Evolutionary conservation across 345 rosid species (phyloP), one percentile per base, ranked within the genome.

Genomic region (Eucalyptus tenuipes): DNA sequence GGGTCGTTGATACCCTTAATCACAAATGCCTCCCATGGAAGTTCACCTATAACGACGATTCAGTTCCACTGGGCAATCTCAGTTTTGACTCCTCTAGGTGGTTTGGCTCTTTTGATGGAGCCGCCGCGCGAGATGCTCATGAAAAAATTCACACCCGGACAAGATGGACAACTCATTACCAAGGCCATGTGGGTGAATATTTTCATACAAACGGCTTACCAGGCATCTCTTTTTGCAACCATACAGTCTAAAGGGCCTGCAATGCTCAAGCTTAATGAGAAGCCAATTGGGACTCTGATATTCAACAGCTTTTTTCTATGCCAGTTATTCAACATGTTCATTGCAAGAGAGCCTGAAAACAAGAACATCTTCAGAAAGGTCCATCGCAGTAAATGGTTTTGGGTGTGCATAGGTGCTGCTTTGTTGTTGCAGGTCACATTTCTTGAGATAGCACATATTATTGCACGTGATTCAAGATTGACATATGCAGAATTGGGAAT

Each of bases 141-240:
- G 90, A n/a, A 88, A 24, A 91, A 90, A 59, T 22, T n/a, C 6
- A 53, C 90, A 2, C 87, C 37, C 2, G 91, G 89, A 5, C 27
- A 87, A 44, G 57, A 90, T 7, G 87, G 50, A 57, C 90, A 91
- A 80, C 88, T 91, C 10, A 88, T 91, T 87, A 90, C 90, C 90
- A 90, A 89, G 86, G 90, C 88, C 86, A 91, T 91, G 90, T 90
- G 92, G 92, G 87, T 90, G 85, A 90, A 90, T 90, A 61, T 91
- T 14, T 25, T 88, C 24, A 61, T 89, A 68, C 92, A 91, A 57
- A 64, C 91, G 22, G 85, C 90, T 6, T 91, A 87, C 64, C 92
- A 91, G 88, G 88, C 85, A 18, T 42, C 88, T 18, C 48, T 89
- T 53, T 89, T 89, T 7, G 29, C 90, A 88, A 89, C 49, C 7